A percentile compares a stretch with the other conserved stretches of the same genome.
Evolutionary conservation across 1,284 basidiomycete genomes (phyloP).

Genomic region (Tranzscheliella williamsii): DNA sequence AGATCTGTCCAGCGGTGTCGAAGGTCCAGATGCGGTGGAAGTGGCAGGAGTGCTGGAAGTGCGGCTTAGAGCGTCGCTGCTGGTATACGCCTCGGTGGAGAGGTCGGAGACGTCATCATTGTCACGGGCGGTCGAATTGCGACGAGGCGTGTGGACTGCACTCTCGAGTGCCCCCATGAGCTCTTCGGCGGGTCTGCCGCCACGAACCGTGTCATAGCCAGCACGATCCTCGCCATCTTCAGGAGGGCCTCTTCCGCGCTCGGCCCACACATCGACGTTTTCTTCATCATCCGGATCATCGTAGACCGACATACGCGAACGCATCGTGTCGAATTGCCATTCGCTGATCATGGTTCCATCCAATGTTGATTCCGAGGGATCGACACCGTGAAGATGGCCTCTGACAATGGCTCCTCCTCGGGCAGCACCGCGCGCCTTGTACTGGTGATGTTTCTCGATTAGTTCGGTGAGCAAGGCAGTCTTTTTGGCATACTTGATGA

Average conservation of each 20-base stretch:
- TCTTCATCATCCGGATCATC: constrained; percentile 66
- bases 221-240: constrained; percentile 60
- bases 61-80: constrained; percentile 28
- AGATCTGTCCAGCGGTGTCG: constrained; percentile 27
- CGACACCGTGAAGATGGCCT: constrained; percentile 38
- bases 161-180: constrained; percentile 45
- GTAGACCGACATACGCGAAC: constrained; percentile 66
- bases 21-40: constrained; percentile 35
- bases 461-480: constrained; percentile 82
- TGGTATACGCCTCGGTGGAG: constrained; percentile 26
- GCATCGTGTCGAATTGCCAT: constrained; percentile 94
- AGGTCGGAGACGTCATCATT: constrained; percentile 33
- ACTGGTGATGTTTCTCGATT: constrained; percentile 67
- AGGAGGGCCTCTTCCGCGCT: constrained; percentile 50
- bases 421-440: constrained; percentile 52
- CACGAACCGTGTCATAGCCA: constrained; percentile 47
- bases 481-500: constrained; percentile 78
- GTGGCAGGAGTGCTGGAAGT: constrained; percentile 42
- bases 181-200: constrained; percentile 43
- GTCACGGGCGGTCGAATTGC: constrained; percentile 11
- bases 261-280: constrained; percentile 56
- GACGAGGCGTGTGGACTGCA: constrained; percentile 23
- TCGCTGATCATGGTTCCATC: constrained; percentile 75
- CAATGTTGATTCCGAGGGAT: constrained; percentile 29
- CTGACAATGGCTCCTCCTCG: constrained; percentile 39